Evolutionary conservation across 1,139 yeast species (phyloP).

Genomic region (Blastobotrys buckinghamii): DNA sequence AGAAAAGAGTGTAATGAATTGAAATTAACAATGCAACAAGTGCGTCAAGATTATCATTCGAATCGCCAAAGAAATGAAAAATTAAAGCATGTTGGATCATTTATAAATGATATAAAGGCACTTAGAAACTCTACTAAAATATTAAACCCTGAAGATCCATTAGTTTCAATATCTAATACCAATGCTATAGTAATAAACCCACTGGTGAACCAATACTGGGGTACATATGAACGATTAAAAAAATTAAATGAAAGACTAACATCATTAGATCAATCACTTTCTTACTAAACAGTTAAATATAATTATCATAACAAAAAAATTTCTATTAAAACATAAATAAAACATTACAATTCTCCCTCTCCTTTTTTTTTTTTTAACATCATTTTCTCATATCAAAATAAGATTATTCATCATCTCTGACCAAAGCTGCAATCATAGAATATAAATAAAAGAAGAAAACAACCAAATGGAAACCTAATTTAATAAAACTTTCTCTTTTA

Average conservation of each 20-base stretch:
- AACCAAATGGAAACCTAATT: constrained; percentile 84
- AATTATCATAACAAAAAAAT: not conserved
- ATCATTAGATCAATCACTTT: constrained; percentile 1
- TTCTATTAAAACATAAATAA: not conserved
- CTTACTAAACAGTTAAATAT: not conserved
- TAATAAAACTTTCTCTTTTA: constrained; percentile 86
- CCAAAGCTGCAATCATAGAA: constrained; percentile 94
- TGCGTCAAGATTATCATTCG: constrained; percentile 14
- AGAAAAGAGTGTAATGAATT: constrained; percentile 20
- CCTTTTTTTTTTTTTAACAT: no score
- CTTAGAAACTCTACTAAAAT: constrained; percentile 4
- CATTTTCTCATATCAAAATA: no score
- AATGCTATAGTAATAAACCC: constrained; percentile 15
- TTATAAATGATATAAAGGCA: constrained; percentile 16
- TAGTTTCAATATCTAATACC: constrained; percentile 4
- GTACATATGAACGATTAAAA: constrained; percentile 12
- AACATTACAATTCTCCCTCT: no score
- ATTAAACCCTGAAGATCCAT: constrained; percentile 4
- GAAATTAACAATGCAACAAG: constrained; percentile 18
- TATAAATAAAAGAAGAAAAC: constrained; percentile 94
- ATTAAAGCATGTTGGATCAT: constrained; percentile 16
- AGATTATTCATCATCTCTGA: constrained; percentile 45
- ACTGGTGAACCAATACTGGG: constrained; percentile 13
- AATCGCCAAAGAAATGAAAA: constrained; percentile 11
- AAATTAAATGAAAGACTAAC: constrained; percentile 9